Conservation (phyloP, 2,329 filamentous ascomycete species). For the Cladophialophora exuberans region DNA sequence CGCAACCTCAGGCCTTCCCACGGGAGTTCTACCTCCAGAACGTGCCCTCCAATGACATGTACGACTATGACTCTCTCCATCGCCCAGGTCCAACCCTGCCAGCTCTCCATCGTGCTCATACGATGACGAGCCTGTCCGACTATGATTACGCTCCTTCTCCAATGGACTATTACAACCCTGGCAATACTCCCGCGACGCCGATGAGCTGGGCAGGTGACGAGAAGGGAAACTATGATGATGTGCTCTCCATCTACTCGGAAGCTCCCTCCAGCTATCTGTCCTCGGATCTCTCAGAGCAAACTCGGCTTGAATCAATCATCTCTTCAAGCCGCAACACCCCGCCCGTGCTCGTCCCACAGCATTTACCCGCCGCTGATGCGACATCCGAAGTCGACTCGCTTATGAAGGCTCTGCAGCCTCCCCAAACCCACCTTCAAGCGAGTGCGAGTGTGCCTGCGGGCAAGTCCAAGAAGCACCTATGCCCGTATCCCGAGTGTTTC, state of each 20-base stretch:
- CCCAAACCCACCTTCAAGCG: constrained; percentile 36
- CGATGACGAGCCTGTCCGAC: constrained; percentile 22
- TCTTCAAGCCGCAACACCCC: constrained; percentile 26
- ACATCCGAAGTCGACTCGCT: constrained; percentile 74
- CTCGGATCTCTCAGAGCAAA: constrained; percentile 27
- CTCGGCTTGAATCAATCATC: constrained; percentile 21
- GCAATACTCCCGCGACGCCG: constrained; percentile 15
- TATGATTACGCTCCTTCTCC: constrained; percentile 17
- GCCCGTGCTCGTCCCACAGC: constrained; percentile 9
- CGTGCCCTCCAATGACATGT: constrained; percentile 24
- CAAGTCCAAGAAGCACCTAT: constrained; percentile 66
- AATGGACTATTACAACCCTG: constrained; percentile 18
- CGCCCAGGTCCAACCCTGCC: constrained; percentile 7
- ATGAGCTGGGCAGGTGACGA: constrained; percentile 26
- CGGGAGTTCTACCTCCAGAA: constrained; percentile 29
- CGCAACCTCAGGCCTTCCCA: constrained; percentile 18
- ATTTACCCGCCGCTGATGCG: constrained; percentile 3
- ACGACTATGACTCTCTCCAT: constrained; percentile 23
- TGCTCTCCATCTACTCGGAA: constrained; percentile 31
- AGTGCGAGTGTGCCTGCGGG: constrained; percentile 31
- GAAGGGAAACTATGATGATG: constrained; percentile 27
- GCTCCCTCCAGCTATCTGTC: constrained; percentile 30
- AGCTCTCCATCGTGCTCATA: constrained; percentile 24
- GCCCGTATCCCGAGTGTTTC: constrained; percentile 71
- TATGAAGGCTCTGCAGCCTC: constrained; percentile 79